Evolutionary conservation across 331 rosid species (phyloP).

Genomic region (Saraca asoca): DNA sequence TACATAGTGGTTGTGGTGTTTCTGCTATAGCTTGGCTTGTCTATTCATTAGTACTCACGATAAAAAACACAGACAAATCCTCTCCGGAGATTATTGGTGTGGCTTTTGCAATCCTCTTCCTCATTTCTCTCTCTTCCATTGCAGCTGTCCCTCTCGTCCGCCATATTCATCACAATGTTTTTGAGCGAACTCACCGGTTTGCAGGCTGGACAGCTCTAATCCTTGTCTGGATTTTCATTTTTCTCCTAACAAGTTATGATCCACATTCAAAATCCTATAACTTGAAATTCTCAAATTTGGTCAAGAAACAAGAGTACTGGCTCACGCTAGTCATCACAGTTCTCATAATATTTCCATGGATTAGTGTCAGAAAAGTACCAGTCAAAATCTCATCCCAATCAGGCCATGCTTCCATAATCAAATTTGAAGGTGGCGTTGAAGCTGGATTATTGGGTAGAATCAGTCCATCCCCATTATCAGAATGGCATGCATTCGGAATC

Average conservation of each 20-base stretch:
- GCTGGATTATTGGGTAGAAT: slow-evolving; percentile 63
- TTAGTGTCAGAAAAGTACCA: slow-evolving; percentile 44
- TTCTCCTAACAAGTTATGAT: slow-evolving; percentile 45
- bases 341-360: slow-evolving; percentile 58
- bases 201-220: slow-evolving; percentile 57
- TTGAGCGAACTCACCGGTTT: slow-evolving; percentile 62
- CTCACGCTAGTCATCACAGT: slow-evolving; percentile 51
- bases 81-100: slow-evolving; percentile 46
- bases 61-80: slow-evolving; percentile 37
- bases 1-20: slow-evolving; percentile 68
- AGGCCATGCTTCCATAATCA: slow-evolving; percentile 55
- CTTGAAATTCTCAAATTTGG: slow-evolving; percentile 24
- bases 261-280: slow-evolving; percentile 45
- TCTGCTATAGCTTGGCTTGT: slow-evolving; percentile 70
- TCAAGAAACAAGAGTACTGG: slow-evolving; percentile 54
- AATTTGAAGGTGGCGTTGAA: slow-evolving; percentile 55
- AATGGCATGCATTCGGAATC: slow-evolving; percentile 68
- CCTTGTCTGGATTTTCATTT: slow-evolving; percentile 52
- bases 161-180: slow-evolving; percentile 67
- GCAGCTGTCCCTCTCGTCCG: slow-evolving; percentile 67
- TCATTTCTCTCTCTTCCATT: slow-evolving; percentile 51
- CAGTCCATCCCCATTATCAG: slow-evolving; percentile 62
- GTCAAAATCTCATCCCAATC: slow-evolving; percentile 55
- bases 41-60: slow-evolving; percentile 48
- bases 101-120: slow-evolving; percentile 53